phyloP scores from a whole-genome alignment of 768 basidiomycete species.

The Agrocybe chaxingu region DNA sequence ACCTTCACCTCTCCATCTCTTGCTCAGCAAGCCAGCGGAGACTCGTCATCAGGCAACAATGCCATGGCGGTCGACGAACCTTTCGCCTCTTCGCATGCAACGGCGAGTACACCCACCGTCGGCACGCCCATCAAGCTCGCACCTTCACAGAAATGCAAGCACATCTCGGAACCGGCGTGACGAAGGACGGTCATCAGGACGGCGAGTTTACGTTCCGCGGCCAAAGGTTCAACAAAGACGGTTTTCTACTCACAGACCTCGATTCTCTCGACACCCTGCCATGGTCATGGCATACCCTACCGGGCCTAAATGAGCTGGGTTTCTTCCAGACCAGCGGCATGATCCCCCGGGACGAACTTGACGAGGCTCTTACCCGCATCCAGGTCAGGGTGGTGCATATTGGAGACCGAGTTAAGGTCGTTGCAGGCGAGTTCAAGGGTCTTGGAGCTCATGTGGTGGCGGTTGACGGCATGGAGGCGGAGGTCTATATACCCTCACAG shows the following conservation, averaged over 20 bases:
- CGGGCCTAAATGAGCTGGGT: no score
- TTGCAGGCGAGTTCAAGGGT: not conserved
- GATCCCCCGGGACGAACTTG: no score
- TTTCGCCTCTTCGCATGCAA: slow-evolving; percentile 16
- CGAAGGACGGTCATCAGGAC: no score
- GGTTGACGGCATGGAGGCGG: not conserved
- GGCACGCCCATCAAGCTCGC: slow-evolving; percentile 62
- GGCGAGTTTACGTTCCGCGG: no score
- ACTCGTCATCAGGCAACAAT: slow-evolving; percentile 18
- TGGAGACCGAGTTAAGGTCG: slow-evolving; percentile 1
- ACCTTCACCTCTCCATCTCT: slow-evolving; percentile 15
- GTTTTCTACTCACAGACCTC: no score
- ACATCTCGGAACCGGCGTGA: no score
- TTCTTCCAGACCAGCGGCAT: no score
- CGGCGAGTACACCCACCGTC: slow-evolving; percentile 37
- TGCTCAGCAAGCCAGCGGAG: slow-evolving; percentile 17
- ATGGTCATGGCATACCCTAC: no score
- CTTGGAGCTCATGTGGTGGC: not conserved
- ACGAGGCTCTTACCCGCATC: no score
- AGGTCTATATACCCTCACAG: not conserved
- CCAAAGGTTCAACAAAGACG: no score
- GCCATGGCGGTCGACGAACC: slow-evolving; percentile 49
- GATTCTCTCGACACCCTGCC: no score
- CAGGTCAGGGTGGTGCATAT: not conserved
- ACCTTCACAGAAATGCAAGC: no score